Base-by-base conservation (phyloP, 225 moss, liverwort and hornwort species). In the Pleurozium schreberi region DNA sequence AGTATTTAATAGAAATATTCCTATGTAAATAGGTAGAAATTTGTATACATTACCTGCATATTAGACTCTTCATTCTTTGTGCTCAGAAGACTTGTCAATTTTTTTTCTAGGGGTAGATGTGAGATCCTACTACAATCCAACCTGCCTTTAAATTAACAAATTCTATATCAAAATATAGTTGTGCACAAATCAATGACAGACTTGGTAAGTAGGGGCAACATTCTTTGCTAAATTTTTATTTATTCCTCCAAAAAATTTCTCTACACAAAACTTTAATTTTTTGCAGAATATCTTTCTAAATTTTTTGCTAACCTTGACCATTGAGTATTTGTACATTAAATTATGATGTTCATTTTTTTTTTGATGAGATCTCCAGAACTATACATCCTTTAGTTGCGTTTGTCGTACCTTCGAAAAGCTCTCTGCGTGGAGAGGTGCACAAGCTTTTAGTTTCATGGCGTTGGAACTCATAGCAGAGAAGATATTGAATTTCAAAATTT, bases 121-220 rank as follows among this genome's bases (percentile, higher is more conserved):
- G 0, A 76, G 2, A 9, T 76, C 36, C 14, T 77, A 53, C 6
- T 25, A 53, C 14, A 22, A 77, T 38, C 1, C 38, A 53, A 23
- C 2, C 5, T 13, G 7, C 33, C 8, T 0, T 50, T 76, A 53
- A 0, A 53, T 36, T 36, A 3, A 53, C 2, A 76, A 53, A 36
- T 25, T 53, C 2, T 2, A n/a, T 16, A 57, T n/a, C 0, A 26
- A 26, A 78, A 1, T 1, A 4, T 10, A 38, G 16, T 0, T 38
- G 0, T 25, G 10, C 1, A 55, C 15, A 25, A 77, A 55, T 55
- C 55, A 55, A 38, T 6, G 16, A 77, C 15, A 38, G 14, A 76
- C 2, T 1, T 23, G 0, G 4, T 14, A 1, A 15, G 4, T 2
- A 53, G 1, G 4, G 0, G 9, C 0, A 2, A 0, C 9, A 52